A percentile compares a stretch with the other conserved stretches of the same genome.
Evolutionary conservation across 345 rosid species (phyloP).

Genomic region (Populus alba): DNA sequence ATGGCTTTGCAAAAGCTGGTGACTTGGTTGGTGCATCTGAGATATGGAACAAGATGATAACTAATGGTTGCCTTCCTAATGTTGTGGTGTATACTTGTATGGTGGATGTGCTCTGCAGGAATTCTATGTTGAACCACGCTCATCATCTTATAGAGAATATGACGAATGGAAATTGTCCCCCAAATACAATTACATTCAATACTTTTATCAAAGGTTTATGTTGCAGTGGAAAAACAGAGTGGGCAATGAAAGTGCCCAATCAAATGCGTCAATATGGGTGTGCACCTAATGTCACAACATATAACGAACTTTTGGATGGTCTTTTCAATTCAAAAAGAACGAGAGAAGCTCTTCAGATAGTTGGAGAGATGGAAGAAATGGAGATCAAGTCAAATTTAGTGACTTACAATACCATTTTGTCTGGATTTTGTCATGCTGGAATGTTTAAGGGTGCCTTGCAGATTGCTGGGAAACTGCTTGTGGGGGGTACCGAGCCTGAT

Average conservation of each 20-base stretch:
- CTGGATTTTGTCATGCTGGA: conserved; percentile 55
- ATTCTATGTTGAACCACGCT: conserved; percentile 61
- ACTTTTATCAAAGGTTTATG: conserved; percentile 70
- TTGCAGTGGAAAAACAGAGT: conserved; percentile 51
- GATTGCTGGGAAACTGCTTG: conserved; percentile 62
- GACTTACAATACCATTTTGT: conserved; percentile 65
- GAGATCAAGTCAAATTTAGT: conserved; percentile 44
- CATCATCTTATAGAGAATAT: conserved; percentile 57
- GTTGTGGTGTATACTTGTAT: conserved; percentile 79
- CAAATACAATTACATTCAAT: conserved; percentile 62
- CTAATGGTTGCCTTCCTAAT: conserved; percentile 61
- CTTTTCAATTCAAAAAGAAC: conserved; percentile 44
- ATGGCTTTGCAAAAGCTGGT: conserved; percentile 70
- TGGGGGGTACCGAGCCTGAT: conserved; percentile 53
- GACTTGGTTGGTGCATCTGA: conserved; percentile 58
- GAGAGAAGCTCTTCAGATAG: conserved; percentile 45
- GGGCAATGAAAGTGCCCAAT: conserved; percentile 51
- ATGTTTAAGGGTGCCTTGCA: conserved; percentile 47
- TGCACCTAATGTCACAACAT: conserved; percentile 58
- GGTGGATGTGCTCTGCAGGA: conserved; percentile 71
- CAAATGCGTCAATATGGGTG: conserved; percentile 53
- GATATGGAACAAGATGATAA: conserved; percentile 81
- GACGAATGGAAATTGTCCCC: conserved; percentile 55
- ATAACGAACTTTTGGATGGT: conserved; percentile 67
- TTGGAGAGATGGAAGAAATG: conserved; percentile 46